Base-by-base conservation (phyloP, 495 filamentous ascomycete species). In the Coniosporium apollinis region DNA sequence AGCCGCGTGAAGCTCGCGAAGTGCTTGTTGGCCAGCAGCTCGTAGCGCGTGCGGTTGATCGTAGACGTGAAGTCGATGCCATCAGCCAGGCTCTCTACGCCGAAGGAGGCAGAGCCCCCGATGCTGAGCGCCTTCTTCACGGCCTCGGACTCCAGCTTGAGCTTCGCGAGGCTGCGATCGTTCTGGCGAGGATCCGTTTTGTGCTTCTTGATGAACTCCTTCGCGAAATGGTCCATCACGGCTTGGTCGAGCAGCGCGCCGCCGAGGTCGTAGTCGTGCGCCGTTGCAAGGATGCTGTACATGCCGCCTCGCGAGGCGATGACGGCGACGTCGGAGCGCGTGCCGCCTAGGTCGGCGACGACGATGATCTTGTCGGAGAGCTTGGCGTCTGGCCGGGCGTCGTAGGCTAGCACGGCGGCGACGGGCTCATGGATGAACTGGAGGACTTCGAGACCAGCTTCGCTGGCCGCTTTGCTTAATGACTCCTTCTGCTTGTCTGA, bases 161-260 rank as follows among this genome's bases (percentile, higher is more conserved):
- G 63, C 67, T 94, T 97, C 11, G 91, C 87, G 31, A 94, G 60
- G 45, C 77, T 76, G 44, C 77, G 76, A 8, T 70, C 67, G 46
- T 83, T 79, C 51, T 77, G 68, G 39, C 89, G 69, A 17, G 91
- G 89, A 53, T 97, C 89, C 31, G 66, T 70, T 56, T 84, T 83
- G 56, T 87, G 62, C 64, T 91, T 84, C 71, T 96, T 94, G 44
- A 87, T 65, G 61, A 97, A 97, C 57, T 94, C 89, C 69, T 97
- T 96, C 39, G 89, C 79, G 48, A 94, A 94, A 66, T 94, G 75
- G 54, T 96, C 86, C 46, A 94, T 79, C 30, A 97, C 67, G 22
- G 91, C 74, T 49, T 86, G 68, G 60, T 97, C 89, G 22, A 97
- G 62, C 30, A 80, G 72, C 17, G 68, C 58, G 46, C 89, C 89